Evolutionary conservation across 1,139 yeast genomes (phyloP), one percentile per base, ranked within the genome.

Genomic region (Magnusiomyces fungicola): DNA sequence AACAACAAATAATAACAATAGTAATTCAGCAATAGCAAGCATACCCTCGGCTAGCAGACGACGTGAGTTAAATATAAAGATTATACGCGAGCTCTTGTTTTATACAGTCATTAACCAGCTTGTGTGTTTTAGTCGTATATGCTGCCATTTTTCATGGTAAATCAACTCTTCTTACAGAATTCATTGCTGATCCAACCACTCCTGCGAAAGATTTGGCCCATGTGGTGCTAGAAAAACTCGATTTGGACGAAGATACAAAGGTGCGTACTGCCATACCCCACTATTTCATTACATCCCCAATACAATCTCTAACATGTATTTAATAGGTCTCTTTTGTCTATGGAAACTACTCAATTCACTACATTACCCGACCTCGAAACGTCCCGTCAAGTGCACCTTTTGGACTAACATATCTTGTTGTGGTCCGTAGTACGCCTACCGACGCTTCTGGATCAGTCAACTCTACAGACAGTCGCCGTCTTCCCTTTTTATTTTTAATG

Each of bases 291-390:
- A 27, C 3, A n/a, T 34, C 9, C 5, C 14, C 7, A 18, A 18
- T 4, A 14, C 18, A n/a, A 6, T 19, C 32, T n/a, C n/a, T n/a
- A n/a, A n/a, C n/a, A n/a, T n/a, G n/a, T n/a, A n/a, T n/a, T n/a
- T n/a, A n/a, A n/a, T n/a, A 38, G 27, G 30, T 61, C 55, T 64
- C 66, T 27, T 63, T 60, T 53, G 54, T 64, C 36, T 67, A 68
- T 50, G 67, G 65, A 45, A 59, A 61, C 40, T 55, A 61, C 46
- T 58, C 63, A 19, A 64, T 65, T 21, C 71, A 68, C 53, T 65
- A 64, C 54, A 57, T 67, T n/a, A 61, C 68, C 23, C 54, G 59
- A 9, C 55, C 62, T 3, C 53, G 58, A 12, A 53, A 52, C 16
- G 56, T 50, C 5, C 51, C 51, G 7, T 54, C 58, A 16, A 48